Evolutionary conservation across 2,329 filamentous ascomycete genomes (phyloP), one percentile per base, ranked within the genome.

Genomic region (Uncinocarpus reesii): DNA sequence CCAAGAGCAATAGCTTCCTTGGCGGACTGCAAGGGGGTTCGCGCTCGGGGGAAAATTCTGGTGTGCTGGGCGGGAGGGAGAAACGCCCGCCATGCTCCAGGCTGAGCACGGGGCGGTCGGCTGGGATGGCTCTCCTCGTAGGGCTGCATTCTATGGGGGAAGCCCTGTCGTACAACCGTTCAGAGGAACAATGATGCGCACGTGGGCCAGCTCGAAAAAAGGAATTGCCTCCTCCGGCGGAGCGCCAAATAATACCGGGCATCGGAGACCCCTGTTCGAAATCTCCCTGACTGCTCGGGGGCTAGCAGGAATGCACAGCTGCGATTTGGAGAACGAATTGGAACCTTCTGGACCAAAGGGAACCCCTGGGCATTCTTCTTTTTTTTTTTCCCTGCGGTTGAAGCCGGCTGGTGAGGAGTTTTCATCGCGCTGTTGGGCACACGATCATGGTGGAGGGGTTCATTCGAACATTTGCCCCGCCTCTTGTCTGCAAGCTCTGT

Each of bases 311-410:
- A 31, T 42, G 28, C 15, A 31, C 7, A 20, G 16, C 5, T 13
- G 23, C 13, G 3, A 29, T 10, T 11, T 2, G 38, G 15, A 16
- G 35, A 40, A 45, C 29, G n/a, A 37, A 40, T 40, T 38, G 44
- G 44, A 47, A 47, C 18, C 24, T 40, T 47, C 44, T 47, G 44
- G 35, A 32, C 35, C 44, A 41, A 32, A 37, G 37, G 29, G 3
- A 18, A 40, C 24, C 34, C 35, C 36, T 32, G 28, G 10, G 15
- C 20, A 16, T 47, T 36, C 3, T n/a, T 40, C 6, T 45, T 36
- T 26, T 47, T 36, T 4, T n/a, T 40, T 3, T 45, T 36, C 29
- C 32, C 44, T 26, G 23, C 44, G 44, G 44, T 34, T 47, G 4
- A 34, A 34, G 18, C 44, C 44, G 44, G 44, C 16, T 40, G 26